phyloP scores from a whole-genome alignment of 352 stramenopile species.

The Phytophthora citrophthora region DNA sequence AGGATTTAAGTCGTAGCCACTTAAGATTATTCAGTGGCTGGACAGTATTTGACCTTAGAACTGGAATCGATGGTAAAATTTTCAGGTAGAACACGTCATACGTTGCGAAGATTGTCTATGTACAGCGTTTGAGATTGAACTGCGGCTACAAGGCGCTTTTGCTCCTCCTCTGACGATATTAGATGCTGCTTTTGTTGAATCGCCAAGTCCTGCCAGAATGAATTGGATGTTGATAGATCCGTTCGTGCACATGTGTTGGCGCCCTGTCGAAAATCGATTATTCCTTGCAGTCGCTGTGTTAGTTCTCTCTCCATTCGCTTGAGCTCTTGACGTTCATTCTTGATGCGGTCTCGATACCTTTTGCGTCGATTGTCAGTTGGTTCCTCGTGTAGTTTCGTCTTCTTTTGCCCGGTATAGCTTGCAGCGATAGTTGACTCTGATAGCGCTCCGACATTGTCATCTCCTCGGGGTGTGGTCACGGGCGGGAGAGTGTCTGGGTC shows the following conservation, averaged over 20 bases:
- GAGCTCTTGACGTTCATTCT: conserved; percentile 20
- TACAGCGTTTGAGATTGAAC: conserved; percentile 7
- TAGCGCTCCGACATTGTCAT: background rate
- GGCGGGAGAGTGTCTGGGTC: background rate
- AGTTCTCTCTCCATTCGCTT: conserved; percentile 6
- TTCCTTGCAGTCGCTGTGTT: background rate
- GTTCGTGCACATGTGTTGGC: background rate
- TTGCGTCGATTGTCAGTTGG: conserved; percentile 5
- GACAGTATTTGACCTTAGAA: too few species aligned
- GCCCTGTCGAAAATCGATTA: background rate
- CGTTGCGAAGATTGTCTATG: conserved; percentile 7
- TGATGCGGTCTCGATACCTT: conserved; percentile 10
- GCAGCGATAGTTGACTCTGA: background rate
- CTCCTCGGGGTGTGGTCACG: background rate
- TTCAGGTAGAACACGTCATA: background rate
- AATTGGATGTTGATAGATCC: background rate
- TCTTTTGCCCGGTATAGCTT: background rate
- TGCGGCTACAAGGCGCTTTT: conserved; percentile 5
- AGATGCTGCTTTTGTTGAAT: conserved; percentile 1
- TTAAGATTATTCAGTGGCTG: conserved; percentile 9
- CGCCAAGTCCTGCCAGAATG: conserved; percentile 10
- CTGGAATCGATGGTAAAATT: too few species aligned
- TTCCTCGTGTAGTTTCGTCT: background rate
- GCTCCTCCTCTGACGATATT: conserved; percentile 8
- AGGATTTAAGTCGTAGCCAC: conserved; percentile 16